Evolutionary conservation across 805 yeast species (phyloP).

Genomic region (Wickerhamia fluorescens): DNA sequence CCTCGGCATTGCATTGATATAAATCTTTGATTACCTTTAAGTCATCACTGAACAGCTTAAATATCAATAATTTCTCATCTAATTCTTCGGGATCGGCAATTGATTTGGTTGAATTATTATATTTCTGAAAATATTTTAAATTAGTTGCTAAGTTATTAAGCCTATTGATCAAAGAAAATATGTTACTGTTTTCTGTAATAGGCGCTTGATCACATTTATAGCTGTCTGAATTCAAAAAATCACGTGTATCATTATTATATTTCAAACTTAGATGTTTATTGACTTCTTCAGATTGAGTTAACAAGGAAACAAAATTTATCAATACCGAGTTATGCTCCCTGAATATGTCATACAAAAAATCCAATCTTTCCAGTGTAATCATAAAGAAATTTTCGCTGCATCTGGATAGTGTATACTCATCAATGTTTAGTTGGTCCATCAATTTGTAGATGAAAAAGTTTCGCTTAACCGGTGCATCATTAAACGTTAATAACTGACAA

Average conservation of each 20-base stretch:
- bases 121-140: constrained; percentile 30
- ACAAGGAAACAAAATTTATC: too few relatives aligned
- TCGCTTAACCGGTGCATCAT: constrained; percentile 17
- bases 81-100: constrained; percentile 23
- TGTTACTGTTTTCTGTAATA: too few relatives aligned
- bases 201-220: neutral
- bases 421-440: constrained; percentile 11
- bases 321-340: too few relatives aligned
- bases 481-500: constrained; percentile 31
- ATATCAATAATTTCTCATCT: constrained; percentile 30
- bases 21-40: constrained; percentile 20
- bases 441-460: constrained; percentile 28
- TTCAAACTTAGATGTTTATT: too few relatives aligned
- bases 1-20: constrained; percentile 20
- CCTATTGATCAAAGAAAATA: constrained; percentile 24
- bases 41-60: constrained; percentile 29
- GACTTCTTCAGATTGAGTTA: too few relatives aligned
- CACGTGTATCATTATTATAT: too few relatives aligned
- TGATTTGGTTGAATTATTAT: constrained; percentile 23
- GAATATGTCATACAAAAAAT: constrained; percentile 14
- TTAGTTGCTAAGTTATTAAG: constrained; percentile 26
- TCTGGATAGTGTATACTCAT: too few relatives aligned
- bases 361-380: constrained; percentile 11
- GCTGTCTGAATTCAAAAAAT: too few relatives aligned
- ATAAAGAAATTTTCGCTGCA: constrained; percentile 1